phyloP scores from a whole-genome alignment of 176 grass and related monocot genomes.

The Phoenix roebelenii region DNA sequence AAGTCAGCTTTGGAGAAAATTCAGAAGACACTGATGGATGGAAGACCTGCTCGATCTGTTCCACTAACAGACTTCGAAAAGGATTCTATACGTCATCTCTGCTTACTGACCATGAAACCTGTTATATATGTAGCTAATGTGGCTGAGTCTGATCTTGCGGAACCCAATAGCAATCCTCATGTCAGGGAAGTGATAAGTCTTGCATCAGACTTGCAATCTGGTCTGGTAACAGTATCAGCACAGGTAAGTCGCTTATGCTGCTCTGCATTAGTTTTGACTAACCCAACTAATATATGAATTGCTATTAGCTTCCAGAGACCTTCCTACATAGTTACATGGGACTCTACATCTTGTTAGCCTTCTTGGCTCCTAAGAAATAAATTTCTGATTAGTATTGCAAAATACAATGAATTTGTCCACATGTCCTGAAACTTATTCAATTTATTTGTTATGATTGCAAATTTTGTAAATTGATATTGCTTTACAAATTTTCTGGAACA shows the following conservation, averaged over 20 bases:
- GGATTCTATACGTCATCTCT: constrained; percentile 81
- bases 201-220: constrained; percentile 80
- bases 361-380: too few relatives aligned
- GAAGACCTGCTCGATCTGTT: constrained; percentile 86
- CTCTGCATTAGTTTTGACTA: too few relatives aligned
- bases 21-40: constrained; percentile 54
- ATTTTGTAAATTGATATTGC: too few relatives aligned
- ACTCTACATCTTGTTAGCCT: too few relatives aligned
- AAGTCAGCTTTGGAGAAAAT: constrained; percentile 73
- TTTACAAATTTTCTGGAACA: too few relatives aligned
- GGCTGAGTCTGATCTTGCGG: constrained; percentile 80
- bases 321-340: too few relatives aligned
- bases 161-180: constrained; percentile 64
- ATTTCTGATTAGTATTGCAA: too few relatives aligned
- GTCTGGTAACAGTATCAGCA: constrained; percentile 92
- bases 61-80: constrained; percentile 74
- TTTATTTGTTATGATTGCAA: not conserved
- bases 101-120: constrained; percentile 90
- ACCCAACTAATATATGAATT: too few relatives aligned
- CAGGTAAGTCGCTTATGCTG: constrained; percentile 26
- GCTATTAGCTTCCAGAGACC: too few relatives aligned
- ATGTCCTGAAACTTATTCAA: not conserved
- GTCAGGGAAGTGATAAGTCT: constrained; percentile 59
- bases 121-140: constrained; percentile 99
- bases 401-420: too few relatives aligned